Evolutionary conservation across 768 basidiomycete genomes (phyloP).

Genomic region (Filobasidium wieringae): DNA sequence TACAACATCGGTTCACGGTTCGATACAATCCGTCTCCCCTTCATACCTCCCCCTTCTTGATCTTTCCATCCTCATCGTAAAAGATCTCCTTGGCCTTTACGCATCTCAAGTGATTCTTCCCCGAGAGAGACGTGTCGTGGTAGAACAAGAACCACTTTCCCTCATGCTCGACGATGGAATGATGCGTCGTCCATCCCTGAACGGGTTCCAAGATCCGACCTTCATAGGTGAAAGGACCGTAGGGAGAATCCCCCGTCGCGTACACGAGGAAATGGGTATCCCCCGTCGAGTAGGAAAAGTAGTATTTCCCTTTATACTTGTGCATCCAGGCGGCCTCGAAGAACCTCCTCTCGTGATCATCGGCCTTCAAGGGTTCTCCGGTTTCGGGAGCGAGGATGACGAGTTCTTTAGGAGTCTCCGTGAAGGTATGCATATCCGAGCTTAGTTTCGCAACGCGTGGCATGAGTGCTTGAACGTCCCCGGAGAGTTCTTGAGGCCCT

Average conservation of each 20-base stretch:
- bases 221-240: slow-evolving; percentile 20
- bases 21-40: neutral
- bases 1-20: no score
- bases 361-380: slow-evolving; percentile 15
- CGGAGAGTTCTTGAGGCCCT: slow-evolving; percentile 22
- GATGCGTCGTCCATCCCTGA: slow-evolving; percentile 23
- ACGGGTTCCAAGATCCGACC: slow-evolving; percentile 20
- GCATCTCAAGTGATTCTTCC: slow-evolving; percentile 19
- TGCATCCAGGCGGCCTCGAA: slow-evolving; percentile 25
- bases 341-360: slow-evolving; percentile 23
- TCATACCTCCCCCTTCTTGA: neutral
- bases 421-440: slow-evolving; percentile 14
- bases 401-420: slow-evolving; percentile 13
- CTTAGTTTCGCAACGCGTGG: slow-evolving; percentile 18
- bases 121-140: slow-evolving; percentile 21
- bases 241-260: slow-evolving; percentile 14
- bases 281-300: slow-evolving; percentile 25
- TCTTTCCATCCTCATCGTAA: slow-evolving; percentile 13
- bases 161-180: slow-evolving; percentile 19
- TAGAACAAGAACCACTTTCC: slow-evolving; percentile 22
- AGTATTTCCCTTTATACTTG: slow-evolving; percentile 17
- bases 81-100: slow-evolving; percentile 18
- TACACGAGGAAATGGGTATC: slow-evolving; percentile 23
- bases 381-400: slow-evolving; percentile 14
- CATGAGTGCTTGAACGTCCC: slow-evolving; percentile 11